These are phyloP conservation scores for Rosa multiflora DNA, from an alignment of 306 rosid species.

Conservation along the genomic window DNA sequence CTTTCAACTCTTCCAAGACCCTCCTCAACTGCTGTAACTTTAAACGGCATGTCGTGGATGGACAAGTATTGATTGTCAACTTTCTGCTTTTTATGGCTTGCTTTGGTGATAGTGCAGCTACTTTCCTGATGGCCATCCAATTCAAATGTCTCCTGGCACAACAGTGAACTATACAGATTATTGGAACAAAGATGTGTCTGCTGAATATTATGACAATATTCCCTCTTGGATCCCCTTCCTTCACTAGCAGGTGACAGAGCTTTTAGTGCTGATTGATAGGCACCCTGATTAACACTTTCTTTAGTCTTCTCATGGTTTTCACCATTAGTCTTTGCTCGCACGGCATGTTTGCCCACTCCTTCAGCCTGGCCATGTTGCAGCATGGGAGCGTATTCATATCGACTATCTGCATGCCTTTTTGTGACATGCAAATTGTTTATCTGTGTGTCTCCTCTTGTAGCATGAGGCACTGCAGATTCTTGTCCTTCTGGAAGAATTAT, in stretches of 20 bases:
- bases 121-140: slow-evolving; percentile 33
- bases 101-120: slow-evolving; percentile 27
- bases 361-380: slow-evolving; percentile 39
- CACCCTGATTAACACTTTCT: slow-evolving; percentile 26
- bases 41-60: slow-evolving; percentile 28
- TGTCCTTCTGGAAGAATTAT: slow-evolving; percentile 29
- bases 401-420: slow-evolving; percentile 31
- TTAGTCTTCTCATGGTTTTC: slow-evolving; percentile 32
- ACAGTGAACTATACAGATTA: slow-evolving; percentile 33
- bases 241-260: slow-evolving; percentile 33
- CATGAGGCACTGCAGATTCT: slow-evolving; percentile 31
- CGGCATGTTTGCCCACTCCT: slow-evolving; percentile 22
- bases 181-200: slow-evolving; percentile 25
- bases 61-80: slow-evolving; percentile 36
- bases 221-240: slow-evolving; percentile 54
- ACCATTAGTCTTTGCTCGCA: slow-evolving; percentile 32
- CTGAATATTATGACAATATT: slow-evolving; percentile 30
- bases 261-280: slow-evolving; percentile 31
- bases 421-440: slow-evolving; percentile 21
- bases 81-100: slow-evolving; percentile 48
- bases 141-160: slow-evolving; percentile 42
- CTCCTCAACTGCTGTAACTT: slow-evolving; percentile 29
- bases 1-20: slow-evolving; percentile 24
- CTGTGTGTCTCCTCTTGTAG: slow-evolving; percentile 28
- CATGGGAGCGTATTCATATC: slow-evolving; percentile 25